These are phyloP conservation scores for Capsicum rhomboideum DNA, from an alignment of 257 asterid species.

Conservation along the genomic window DNA sequence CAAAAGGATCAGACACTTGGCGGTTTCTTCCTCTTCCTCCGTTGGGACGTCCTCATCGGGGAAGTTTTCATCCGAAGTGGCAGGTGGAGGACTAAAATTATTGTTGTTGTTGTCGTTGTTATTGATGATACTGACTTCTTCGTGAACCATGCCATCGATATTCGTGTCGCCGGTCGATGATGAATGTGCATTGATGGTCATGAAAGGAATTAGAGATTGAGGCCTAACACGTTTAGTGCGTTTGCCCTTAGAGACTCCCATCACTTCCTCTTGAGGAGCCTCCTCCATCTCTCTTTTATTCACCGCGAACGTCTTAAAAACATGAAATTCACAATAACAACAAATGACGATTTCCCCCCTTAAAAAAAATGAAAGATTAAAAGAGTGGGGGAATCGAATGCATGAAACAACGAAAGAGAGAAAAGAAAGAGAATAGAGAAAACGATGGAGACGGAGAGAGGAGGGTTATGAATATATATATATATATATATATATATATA, in stretches of 20 bases:
- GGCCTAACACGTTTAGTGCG: constrained; percentile 32
- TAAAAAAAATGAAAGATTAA: constrained; percentile 5
- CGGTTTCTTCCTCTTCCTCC: constrained; percentile 71
- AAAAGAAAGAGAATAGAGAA: constrained; percentile 13
- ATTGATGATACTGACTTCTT: background rate
- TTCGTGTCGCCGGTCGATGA: background rate
- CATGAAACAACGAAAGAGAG: constrained; percentile 10
- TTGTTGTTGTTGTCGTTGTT: background rate
- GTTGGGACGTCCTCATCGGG: background rate
- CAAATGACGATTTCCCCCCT: background rate
- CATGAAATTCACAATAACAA: background rate
- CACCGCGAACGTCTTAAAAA: constrained; percentile 4
- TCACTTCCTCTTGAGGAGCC: constrained; percentile 15
- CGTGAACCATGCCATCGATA: background rate
- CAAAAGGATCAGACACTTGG: constrained; percentile 69
- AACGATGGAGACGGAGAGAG: constrained; percentile 2
- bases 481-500: background rate
- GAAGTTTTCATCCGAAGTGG: background rate
- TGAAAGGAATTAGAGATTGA: constrained; percentile 24
- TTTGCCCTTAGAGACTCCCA: constrained; percentile 25
- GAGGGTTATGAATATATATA: background rate
- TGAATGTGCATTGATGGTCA: constrained; percentile 18
- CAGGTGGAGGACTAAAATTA: background rate
- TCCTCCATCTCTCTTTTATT: constrained; percentile 21
- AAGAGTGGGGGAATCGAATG: constrained; percentile 13